Percentiles rank a stretch among this genome's conserved stretches.
Evolutionary conservation across 257 asterid genomes (phyloP).

Genomic region (Misopates orontium): DNA sequence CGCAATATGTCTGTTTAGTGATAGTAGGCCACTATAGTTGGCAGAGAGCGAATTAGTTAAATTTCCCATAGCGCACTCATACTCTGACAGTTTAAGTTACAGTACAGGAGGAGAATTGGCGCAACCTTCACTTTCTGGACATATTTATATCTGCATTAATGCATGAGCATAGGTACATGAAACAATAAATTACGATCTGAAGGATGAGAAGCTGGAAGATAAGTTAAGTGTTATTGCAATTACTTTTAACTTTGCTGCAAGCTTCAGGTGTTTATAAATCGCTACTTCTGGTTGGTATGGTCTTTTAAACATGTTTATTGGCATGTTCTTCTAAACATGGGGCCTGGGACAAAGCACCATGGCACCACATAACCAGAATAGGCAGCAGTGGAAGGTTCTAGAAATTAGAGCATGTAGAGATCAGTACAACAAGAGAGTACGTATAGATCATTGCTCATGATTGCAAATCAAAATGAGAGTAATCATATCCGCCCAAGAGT

Average conservation of each 20-base stretch:
- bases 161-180: neutral
- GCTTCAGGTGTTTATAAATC: neutral
- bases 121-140: no score
- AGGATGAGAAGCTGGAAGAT: neutral
- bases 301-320: no score
- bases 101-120: neutral
- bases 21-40: neutral
- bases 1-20: slow-evolving; percentile 3
- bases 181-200: neutral
- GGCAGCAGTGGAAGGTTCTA: neutral
- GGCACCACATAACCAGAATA: neutral
- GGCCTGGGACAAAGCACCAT: neutral
- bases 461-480: neutral
- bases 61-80: slow-evolving; percentile 9
- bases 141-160: neutral
- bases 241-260: neutral
- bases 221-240: neutral
- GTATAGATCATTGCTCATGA: neutral
- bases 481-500: neutral
- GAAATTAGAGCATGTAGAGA: neutral
- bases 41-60: neutral
- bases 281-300: no score
- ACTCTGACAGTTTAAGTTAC: neutral
- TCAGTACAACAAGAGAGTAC: neutral
- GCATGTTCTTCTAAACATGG: no score